Evolutionary conservation across 78 protist genomes (phyloP).

Genomic region (Dictyostelium brefeldianum): DNA sequence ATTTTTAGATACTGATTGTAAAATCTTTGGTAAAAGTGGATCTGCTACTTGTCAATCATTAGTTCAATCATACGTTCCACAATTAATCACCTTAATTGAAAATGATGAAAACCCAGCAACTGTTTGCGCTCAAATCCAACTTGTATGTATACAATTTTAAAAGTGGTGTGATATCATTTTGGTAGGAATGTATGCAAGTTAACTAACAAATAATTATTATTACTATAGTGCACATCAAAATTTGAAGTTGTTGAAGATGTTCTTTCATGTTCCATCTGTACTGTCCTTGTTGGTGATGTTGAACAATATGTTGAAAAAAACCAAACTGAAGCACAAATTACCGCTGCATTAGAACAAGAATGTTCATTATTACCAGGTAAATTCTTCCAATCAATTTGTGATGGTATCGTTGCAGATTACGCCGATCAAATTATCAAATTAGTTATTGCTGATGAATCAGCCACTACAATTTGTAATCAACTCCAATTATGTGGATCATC

Average conservation of each 20-base stretch:
- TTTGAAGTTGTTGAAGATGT: neutral
- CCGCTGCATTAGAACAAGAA: neutral
- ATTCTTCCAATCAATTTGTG: neutral
- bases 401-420: neutral
- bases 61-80: slow-evolving; percentile 18
- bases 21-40: neutral
- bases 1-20: slow-evolving; percentile 4
- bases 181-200: too few species aligned
- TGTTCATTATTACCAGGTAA: neutral
- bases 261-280: slow-evolving; percentile 8
- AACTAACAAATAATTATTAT: too few species aligned
- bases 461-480: neutral
- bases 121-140: slow-evolving; percentile 13
- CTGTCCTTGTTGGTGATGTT: neutral
- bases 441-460: neutral
- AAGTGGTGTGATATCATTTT: too few species aligned
- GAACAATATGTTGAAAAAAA: neutral
- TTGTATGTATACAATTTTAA: too few species aligned
- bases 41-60: slow-evolving; percentile 11
- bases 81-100: neutral
- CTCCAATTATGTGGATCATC: neutral
- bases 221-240: neutral
- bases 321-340: slow-evolving; percentile 21
- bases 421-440: neutral
- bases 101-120: neutral